Conservation (phyloP, 2,329 filamentous ascomycete species). For the Paecilomyces formosus region DNA sequence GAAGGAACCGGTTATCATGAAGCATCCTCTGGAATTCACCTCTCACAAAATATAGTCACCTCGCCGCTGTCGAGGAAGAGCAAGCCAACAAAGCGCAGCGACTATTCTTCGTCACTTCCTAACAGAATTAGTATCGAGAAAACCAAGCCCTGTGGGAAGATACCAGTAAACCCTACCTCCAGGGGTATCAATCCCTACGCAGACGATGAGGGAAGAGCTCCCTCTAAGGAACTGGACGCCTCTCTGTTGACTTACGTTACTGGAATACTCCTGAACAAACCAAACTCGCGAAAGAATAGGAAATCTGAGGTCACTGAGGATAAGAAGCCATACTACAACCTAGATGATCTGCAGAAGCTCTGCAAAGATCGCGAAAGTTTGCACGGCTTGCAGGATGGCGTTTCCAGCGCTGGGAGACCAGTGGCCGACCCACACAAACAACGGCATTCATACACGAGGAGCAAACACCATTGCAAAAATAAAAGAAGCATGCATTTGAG, state of each 20-base stretch:
- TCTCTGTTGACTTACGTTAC: neutral
- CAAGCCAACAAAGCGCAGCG: neutral
- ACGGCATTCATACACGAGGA: neutral
- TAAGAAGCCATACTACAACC: neutral
- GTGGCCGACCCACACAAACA: neutral
- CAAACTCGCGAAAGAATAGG: neutral
- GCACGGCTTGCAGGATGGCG: neutral
- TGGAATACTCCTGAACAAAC: neutral
- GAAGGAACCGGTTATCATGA: neutral
- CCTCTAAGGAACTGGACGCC: neutral
- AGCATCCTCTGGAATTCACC: neutral
- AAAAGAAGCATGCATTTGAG: no score
- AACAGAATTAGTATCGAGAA: neutral
- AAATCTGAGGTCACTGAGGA: neutral
- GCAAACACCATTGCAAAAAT: neutral
- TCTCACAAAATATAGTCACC: neutral
- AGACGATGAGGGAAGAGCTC: neutral
- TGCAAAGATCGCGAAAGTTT: neutral
- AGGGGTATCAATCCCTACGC: neutral
- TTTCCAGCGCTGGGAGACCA: neutral
- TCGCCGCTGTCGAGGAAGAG: neutral
- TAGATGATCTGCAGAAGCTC: constrained; percentile 4
- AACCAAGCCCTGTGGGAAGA: neutral
- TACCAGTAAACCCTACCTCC: neutral
- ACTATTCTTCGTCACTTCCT: neutral